Base-by-base conservation (phyloP, 2,329 filamentous ascomycete species). In the Talaromyces piceae region DNA sequence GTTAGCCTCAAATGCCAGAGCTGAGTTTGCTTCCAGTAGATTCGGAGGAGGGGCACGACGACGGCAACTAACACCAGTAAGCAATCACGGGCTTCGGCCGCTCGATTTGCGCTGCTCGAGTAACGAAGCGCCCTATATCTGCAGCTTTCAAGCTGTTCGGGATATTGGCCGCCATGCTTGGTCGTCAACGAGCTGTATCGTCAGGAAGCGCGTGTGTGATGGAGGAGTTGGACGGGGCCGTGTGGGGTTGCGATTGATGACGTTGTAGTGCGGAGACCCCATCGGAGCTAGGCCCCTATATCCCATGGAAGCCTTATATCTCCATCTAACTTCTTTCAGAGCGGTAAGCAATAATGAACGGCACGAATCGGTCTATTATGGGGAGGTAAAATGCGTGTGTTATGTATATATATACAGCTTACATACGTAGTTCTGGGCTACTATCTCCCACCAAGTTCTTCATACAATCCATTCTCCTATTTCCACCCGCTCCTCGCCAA, bases 81-180 rank as follows among this genome's bases (percentile, higher is more conserved):
- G 91, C 80, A 59, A 97, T 80, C 54, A 93, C 88, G 7, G 93
- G 93, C 70, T 91, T 93, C 63, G 84, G 81, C 53, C 79, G 79
- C 67, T 91, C 87, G 45, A 98, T 80, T 73, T 98, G 91, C 30
- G 82, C 80, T 28, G 89, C 91, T 63, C 91, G 83, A 50, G 84
- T 79, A 56, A 91, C 84, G 68, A 94, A 96, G 54, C 89, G 87
- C 58, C 82, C 83, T 63, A 95, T 82, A 66, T 95, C 90, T 54
- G 87, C 84, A 51, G 84, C 76, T 73, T 87, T 90, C 62, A 98
- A 78, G 63, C 81, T 81, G 28, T 79, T 75, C 13, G 89, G 89
- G 51, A 91, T 74, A 51, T 76, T 74, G 61, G 80, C 78, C 46
- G 88, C 82, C 91, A 95, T 95, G 57, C 16, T 13, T 25, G 39